Conservation (phyloP, 768 basidiomycete species). For the Hypholoma fasciculare region DNA sequence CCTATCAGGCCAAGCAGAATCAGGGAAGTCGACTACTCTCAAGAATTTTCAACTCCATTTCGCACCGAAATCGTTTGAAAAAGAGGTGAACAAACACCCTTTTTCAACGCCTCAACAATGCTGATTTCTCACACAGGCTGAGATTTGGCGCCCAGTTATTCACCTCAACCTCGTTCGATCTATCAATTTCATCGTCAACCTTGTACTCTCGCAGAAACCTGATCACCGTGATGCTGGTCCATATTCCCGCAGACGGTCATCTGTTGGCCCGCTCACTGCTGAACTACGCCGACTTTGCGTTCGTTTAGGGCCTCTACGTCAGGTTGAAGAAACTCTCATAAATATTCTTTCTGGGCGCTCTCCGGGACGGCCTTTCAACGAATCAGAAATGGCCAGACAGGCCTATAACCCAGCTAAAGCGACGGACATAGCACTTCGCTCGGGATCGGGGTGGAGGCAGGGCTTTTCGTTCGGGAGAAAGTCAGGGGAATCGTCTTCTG, state of each 20-base stretch:
- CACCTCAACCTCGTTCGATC: conserved; percentile 67
- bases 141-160: conserved; percentile 65
- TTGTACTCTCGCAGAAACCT: conserved; percentile 23
- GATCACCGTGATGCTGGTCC: conserved; percentile 18
- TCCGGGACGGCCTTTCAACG: conserved; percentile 2
- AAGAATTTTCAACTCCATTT: conserved; percentile 68
- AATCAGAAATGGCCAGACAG: conserved; percentile 12
- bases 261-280: conserved; percentile 24
- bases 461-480: conserved; percentile 36
- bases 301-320: conserved; percentile 52
- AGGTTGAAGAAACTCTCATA: conserved; percentile 53
- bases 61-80: conserved; percentile 56
- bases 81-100: conserved; percentile 38
- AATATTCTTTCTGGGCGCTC: conserved; percentile 37
- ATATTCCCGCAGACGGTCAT: conserved; percentile 15
- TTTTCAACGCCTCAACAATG: background rate
- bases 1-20: conserved; percentile 60
- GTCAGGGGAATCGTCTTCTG: conserved; percentile 17
- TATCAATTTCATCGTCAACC: conserved; percentile 38
- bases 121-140: conserved; percentile 29
- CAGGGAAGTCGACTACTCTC: conserved; percentile 66
- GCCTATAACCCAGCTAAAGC: conserved; percentile 39
- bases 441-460: conserved; percentile 50
- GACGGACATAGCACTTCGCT: conserved; percentile 48
- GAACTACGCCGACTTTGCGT: conserved; percentile 47